Percentiles rank a stretch among this genome's conserved stretches.
Evolutionary conservation across 768 basidiomycete species (phyloP).

Genomic region (Gymnopilus dilepis): DNA sequence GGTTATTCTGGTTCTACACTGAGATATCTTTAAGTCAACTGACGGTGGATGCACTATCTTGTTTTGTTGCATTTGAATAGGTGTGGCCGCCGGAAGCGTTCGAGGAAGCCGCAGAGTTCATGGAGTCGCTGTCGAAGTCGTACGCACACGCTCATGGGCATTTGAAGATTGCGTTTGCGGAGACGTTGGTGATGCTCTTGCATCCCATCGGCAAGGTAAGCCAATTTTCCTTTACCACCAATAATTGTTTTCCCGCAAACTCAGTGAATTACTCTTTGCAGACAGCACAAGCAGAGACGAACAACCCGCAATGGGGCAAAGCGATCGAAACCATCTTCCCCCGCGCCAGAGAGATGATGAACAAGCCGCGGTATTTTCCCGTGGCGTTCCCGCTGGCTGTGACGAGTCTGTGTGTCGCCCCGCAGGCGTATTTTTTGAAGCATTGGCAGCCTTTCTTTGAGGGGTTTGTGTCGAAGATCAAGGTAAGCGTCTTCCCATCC

Average conservation of each 20-base stretch:
- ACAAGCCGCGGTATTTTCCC: conserved; percentile 89
- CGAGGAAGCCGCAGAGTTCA: conserved; percentile 91
- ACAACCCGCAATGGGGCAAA: conserved; percentile 93
- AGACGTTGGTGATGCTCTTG: conserved; percentile 74
- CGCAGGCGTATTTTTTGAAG: conserved; percentile 82
- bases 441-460: conserved; percentile 83
- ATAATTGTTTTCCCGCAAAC: neutral
- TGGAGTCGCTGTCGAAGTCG: conserved; percentile 81
- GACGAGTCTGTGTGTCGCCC: conserved; percentile 85
- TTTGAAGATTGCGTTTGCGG: conserved; percentile 86
- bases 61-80: conserved; percentile 38
- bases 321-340: conserved; percentile 86
- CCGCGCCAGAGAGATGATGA: conserved; percentile 83
- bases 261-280: conserved; percentile 33
- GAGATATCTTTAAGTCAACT: no score
- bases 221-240: neutral
- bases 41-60: neutral
- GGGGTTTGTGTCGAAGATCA: conserved; percentile 73
- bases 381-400: conserved; percentile 86
- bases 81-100: conserved; percentile 95
- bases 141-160: conserved; percentile 86
- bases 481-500: conserved; percentile 51
- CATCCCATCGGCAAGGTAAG: conserved; percentile 89
- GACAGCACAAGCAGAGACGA: conserved; percentile 96
- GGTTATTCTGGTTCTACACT: no score